A percentile compares a stretch with the other conserved stretches of the same genome.
Conservation (phyloP, 2,329 filamentous ascomycete genomes). For the Talaromyces amestolkiae region DNA sequence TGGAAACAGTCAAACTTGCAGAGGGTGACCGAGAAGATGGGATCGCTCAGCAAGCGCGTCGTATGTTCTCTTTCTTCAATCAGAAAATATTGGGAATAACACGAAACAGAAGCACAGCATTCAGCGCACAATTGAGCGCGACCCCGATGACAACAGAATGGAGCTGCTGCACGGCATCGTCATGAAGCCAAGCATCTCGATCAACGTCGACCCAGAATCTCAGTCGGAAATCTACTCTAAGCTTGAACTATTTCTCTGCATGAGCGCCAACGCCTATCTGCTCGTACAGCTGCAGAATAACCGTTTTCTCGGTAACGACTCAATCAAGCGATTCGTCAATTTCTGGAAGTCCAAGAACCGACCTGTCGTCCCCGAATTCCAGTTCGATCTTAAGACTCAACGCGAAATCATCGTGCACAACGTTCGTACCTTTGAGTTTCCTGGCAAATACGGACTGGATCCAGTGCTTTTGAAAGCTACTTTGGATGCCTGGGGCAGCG, state of each 20-base stretch:
- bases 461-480: slow-evolving; percentile 45
- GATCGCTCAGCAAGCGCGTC: slow-evolving; percentile 13
- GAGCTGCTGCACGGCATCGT: slow-evolving; percentile 22
- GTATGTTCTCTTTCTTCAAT: slow-evolving; percentile 1
- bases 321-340: slow-evolving; percentile 38
- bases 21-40: slow-evolving; percentile 11
- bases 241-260: slow-evolving; percentile 47
- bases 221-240: slow-evolving; percentile 48
- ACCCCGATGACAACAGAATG: slow-evolving; percentile 14
- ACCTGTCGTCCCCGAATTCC: slow-evolving; percentile 51
- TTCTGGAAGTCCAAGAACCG: slow-evolving; percentile 49
- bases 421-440: slow-evolving; percentile 46
- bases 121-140: slow-evolving; percentile 11
- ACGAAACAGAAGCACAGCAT: slow-evolving; percentile 5
- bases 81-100: neutral
- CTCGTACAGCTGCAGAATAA: slow-evolving; percentile 41
- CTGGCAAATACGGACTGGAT: slow-evolving; percentile 42
- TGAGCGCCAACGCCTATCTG: slow-evolving; percentile 46
- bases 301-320: slow-evolving; percentile 38
- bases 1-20: slow-evolving; percentile 17
- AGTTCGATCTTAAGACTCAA: slow-evolving; percentile 53
- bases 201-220: slow-evolving; percentile 40
- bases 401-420: slow-evolving; percentile 48
- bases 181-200: slow-evolving; percentile 30
- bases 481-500: slow-evolving; percentile 49